Conservation (phyloP, 176 grass and related monocot genomes). For the Zoysia japonica region DNA sequence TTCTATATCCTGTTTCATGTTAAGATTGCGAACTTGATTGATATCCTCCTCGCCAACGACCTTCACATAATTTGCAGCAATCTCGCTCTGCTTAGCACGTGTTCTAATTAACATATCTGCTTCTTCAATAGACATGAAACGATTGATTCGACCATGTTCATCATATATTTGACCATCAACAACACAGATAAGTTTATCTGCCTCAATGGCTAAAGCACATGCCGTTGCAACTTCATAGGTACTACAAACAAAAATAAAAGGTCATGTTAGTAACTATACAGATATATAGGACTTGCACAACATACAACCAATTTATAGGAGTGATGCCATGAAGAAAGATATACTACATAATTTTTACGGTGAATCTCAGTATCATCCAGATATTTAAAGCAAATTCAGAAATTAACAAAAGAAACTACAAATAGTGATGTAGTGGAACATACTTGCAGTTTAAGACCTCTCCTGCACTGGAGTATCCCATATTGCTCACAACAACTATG, state of each 20-base stretch:
- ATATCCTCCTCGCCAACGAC: conserved; percentile 59
- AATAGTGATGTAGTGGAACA: conserved; percentile 23
- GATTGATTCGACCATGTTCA: conserved; percentile 65
- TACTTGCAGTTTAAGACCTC: conserved; percentile 99
- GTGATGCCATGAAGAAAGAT: neutral
- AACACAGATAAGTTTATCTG: conserved; percentile 90
- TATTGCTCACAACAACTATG: conserved; percentile 88
- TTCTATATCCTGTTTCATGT: conserved; percentile 45
- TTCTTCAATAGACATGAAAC: conserved; percentile 85
- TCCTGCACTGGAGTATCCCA: conserved; percentile 85
- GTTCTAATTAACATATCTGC: conserved; percentile 80
- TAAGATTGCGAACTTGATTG: conserved; percentile 37
- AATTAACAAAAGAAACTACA: conserved; percentile 27
- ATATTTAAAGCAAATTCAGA: neutral
- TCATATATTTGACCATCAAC: conserved; percentile 88
- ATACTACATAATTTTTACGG: neutral
- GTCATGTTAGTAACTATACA: conserved; percentile 17
- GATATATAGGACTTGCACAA: neutral
- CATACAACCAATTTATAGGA: neutral
- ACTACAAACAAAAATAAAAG: conserved; percentile 52
- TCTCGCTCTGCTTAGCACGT: conserved; percentile 78
- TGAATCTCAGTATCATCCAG: conserved; percentile 6
- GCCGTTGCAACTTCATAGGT: conserved; percentile 97
- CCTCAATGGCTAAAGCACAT: conserved; percentile 86
- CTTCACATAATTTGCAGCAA: conserved; percentile 89